Percentiles rank a stretch among this genome's conserved stretches.
These are phyloP conservation scores for Nigrospora osmanthi DNA, from an alignment of 2,329 filamentous ascomycete species.

Conservation along the genomic window DNA sequence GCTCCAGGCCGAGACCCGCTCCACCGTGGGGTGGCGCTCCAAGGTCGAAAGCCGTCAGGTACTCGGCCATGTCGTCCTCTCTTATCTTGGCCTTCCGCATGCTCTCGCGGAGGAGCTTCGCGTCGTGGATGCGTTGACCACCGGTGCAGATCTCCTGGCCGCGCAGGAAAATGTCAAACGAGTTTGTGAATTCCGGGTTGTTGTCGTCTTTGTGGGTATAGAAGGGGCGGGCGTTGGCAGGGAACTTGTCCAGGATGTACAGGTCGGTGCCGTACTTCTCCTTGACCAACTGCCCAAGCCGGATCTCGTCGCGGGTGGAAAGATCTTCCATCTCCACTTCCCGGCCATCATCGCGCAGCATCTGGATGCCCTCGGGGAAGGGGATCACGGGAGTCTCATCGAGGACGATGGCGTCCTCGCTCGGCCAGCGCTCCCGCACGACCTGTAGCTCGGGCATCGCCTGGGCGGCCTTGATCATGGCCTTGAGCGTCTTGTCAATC, in stretches of 20 bases:
- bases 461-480: conserved; percentile 64
- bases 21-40: conserved; percentile 85
- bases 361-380: conserved; percentile 70
- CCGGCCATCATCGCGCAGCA: conserved; percentile 76
- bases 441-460: conserved; percentile 63
- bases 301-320: conserved; percentile 78
- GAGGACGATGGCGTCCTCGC: conserved; percentile 78
- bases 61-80: conserved; percentile 81
- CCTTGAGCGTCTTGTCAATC: conserved; percentile 75
- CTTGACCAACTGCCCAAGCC: conserved; percentile 75
- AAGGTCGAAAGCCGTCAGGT: conserved; percentile 80
- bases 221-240: conserved; percentile 23
- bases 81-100: conserved; percentile 71
- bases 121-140: conserved; percentile 86
- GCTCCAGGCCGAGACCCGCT: conserved; percentile 83
- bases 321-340: conserved; percentile 72
- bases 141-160: conserved; percentile 90
- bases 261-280: conserved; percentile 85
- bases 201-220: conserved; percentile 35
- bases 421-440: conserved; percentile 77
- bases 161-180: conserved; percentile 90
- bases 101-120: conserved; percentile 63
- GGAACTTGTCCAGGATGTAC: conserved; percentile 93
- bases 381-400: conserved; percentile 77
- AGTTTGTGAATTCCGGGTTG: conserved; percentile 65